A percentile compares a stretch with the other conserved stretches of the same genome.
Evolutionary conservation across 352 stramenopile genomes (phyloP).

Genomic region (Ophiocytium majus): DNA sequence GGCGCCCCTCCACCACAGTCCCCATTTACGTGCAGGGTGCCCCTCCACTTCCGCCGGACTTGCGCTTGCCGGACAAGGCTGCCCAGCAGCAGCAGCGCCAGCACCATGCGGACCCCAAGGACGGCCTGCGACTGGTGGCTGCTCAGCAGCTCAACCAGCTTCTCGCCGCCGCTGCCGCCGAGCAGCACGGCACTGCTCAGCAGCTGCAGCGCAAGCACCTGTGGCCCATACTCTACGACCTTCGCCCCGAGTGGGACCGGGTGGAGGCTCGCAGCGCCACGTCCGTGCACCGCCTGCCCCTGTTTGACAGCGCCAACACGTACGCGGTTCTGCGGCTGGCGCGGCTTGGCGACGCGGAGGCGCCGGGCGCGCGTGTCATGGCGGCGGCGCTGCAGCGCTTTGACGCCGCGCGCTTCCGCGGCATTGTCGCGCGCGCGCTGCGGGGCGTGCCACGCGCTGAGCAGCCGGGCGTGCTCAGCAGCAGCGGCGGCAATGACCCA

Average conservation of each 20-base stretch:
- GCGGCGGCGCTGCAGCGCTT: slow-evolving; percentile 8
- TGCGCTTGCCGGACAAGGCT: too few species aligned
- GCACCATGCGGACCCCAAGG: too few species aligned
- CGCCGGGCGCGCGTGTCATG: neutral
- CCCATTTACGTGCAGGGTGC: too few species aligned
- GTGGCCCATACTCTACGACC: slow-evolving; percentile 17
- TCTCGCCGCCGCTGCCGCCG: too few species aligned
- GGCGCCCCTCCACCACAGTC: too few species aligned
- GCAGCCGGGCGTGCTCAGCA: neutral
- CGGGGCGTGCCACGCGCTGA: neutral
- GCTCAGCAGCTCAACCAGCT: too few species aligned
- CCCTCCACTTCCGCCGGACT: too few species aligned
- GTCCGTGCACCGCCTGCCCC: neutral
- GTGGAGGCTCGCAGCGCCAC: neutral
- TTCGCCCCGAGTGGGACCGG: neutral
- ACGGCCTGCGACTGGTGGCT: too few species aligned
- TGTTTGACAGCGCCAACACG: neutral
- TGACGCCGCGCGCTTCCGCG: neutral
- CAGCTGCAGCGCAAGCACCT: neutral
- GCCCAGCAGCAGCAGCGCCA: too few species aligned
- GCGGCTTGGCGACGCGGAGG: neutral
- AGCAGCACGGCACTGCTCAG: too few species aligned
- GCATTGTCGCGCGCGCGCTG: neutral
- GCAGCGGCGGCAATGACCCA: neutral
- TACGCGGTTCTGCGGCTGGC: neutral